Evolutionary conservation across 73 alveolate species (phyloP).

Genomic region (Stentor roeselii): DNA sequence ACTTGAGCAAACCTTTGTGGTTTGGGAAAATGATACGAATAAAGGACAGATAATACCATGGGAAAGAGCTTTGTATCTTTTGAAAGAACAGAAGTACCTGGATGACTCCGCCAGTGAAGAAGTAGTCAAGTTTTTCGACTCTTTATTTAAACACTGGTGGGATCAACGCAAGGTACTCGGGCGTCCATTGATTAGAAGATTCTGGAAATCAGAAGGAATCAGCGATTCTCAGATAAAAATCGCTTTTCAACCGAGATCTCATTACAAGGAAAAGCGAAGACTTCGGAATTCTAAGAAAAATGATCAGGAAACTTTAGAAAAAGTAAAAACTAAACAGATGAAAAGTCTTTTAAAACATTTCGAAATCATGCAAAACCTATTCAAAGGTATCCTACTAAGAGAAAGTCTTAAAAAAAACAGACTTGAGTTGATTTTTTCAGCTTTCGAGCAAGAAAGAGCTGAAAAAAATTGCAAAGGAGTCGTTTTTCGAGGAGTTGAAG

Average conservation of each 20-base stretch:
- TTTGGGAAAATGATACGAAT: slow-evolving; percentile 7
- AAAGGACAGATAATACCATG: slow-evolving; percentile 16
- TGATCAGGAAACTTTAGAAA: not conserved
- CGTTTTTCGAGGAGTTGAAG: not conserved
- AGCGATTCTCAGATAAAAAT: not conserved
- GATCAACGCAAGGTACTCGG: not conserved
- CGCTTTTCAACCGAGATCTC: not conserved
- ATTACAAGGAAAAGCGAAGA: not conserved
- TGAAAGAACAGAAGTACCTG: not conserved
- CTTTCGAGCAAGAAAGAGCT: slow-evolving; percentile 23
- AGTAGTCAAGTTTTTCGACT: not conserved
- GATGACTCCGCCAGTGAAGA: not conserved
- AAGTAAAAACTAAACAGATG: not conserved
- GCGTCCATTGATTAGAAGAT: not conserved
- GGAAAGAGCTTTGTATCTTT: slow-evolving; percentile 8
- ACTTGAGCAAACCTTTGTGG: not conserved
- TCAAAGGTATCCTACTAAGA: not conserved
- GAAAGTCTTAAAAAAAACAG: slow-evolving; percentile 17
- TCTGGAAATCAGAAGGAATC: slow-evolving; percentile 1
- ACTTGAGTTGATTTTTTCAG: not conserved
- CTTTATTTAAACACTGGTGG: not conserved
- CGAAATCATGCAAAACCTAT: not conserved
- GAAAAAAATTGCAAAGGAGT: not conserved
- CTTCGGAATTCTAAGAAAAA: slow-evolving; percentile 17
- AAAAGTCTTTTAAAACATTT: not conserved